These are phyloP conservation scores for Colletotrichum paranaense DNA, from an alignment of 2,329 filamentous ascomycete species.

Conservation along the genomic window DNA sequence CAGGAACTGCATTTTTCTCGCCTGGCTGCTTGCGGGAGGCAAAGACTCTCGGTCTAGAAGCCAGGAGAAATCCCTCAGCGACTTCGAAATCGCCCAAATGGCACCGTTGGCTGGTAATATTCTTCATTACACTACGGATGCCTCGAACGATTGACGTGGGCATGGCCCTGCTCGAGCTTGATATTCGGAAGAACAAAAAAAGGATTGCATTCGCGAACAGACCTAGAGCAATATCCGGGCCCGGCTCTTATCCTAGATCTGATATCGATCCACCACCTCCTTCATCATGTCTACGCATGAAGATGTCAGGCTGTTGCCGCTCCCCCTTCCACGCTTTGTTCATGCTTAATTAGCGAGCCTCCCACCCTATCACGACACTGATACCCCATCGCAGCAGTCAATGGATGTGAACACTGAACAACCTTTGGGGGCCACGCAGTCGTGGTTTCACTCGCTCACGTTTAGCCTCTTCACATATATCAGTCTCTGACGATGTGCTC, in stretches of 20 bases:
- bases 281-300: constrained; percentile 23
- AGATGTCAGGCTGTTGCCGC: constrained; percentile 22
- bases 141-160: not conserved
- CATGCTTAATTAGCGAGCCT: constrained; percentile 11
- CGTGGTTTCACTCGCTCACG: constrained; percentile 11
- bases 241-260: constrained; percentile 1
- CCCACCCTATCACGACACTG: constrained; percentile 1
- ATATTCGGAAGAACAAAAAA: not conserved
- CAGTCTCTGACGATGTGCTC: constrained; percentile 6
- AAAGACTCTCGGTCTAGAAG: constrained; percentile 23
- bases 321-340: constrained; percentile 2
- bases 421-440: constrained; percentile 2
- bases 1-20: constrained; percentile 1
- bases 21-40: constrained; percentile 4
- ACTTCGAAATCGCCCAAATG: not conserved
- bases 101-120: not conserved
- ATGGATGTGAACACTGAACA: not conserved
- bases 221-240: constrained; percentile 5
- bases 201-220: not conserved
- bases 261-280: constrained; percentile 21
- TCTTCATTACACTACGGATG: not conserved
- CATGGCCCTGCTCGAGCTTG: not conserved
- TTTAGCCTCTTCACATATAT: not conserved
- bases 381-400: not conserved
- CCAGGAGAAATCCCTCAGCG: not conserved